Evolutionary conservation across 2,329 filamentous ascomycete genomes (phyloP), one percentile per base, ranked within the genome.

Genomic region (Sclerotinia spermophila): DNA sequence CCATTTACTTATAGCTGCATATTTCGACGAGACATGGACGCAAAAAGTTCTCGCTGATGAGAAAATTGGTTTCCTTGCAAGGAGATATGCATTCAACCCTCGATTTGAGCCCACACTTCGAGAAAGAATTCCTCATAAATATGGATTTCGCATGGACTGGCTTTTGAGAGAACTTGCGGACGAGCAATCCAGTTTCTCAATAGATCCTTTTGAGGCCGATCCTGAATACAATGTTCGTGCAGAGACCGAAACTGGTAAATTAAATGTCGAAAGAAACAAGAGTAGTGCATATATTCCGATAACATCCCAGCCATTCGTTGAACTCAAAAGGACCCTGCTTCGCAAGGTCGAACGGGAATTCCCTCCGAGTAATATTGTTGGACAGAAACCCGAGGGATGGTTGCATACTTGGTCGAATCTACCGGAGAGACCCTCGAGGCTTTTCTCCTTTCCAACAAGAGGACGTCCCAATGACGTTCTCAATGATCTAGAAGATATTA

Each of bases 11-110:
- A 24, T 65, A 53, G 45, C 62, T 40, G 62, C 62, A 40, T 65
- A 65, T 53, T 65, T 65, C 62, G 62, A 65, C 48, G 45, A 65
- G 53, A 53, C 17, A 30, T 65, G 62, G 62, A 65, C 62, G 15
- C 62, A 15, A 40, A 53, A 65, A 53, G 62, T 65, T 21, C 45
- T 65, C 30, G 45, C 45, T 24, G 17, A 65, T 65, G 45, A 65
- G 21, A 65, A 30, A n/a, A 40, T 65, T 6, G 62, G 45, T 8
- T 21, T 53, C 6, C n/a, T 65, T 11, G 62, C 62, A n/a, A 53
- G 33, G 33, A 65, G 17, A 53, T 6, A 65, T 65, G 7, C 40
- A 24, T 65, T 65, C 45, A 40, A 65, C 17, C 62, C 62, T 40
- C 62, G 45, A 53, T 65, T 65, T 40, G 62, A 65, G 38, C 62